Base-by-base conservation (phyloP, 1,284 basidiomycete genomes). In the Stygiomarasmius scandens region DNA sequence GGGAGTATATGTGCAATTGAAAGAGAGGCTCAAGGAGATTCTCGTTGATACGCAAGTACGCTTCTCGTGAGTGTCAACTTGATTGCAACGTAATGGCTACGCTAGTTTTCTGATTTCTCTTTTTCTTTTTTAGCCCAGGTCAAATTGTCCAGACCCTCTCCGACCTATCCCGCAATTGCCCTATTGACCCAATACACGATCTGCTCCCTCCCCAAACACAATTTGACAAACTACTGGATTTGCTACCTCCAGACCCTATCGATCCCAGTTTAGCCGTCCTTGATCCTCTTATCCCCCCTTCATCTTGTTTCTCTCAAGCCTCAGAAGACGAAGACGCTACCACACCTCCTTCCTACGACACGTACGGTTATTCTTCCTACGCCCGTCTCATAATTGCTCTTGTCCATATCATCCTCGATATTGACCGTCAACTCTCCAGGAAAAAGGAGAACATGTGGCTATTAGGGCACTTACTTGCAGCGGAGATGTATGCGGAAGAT, bases 381-480 rank as follows among this genome's bases (percentile, higher is more conserved):
- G 85, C 87, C 0, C 85, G 95, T 9, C 73, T 81, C 1, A 79
- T 86, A 11, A 71, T 77, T 44, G 87, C 87, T 0, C 73, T 92
- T 11, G 71, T 94, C 2, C 74, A 82, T 1, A 69, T 87, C 29
- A 76, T 94, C 32, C 68, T 77, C 1, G 77, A 83, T 2, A n/a
- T n/a, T n/a, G 85, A 95, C 65, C 84, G 92, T 16, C 75, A 78
- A 3, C 64, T 83, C 1, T 86, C 89, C 1, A 83, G n/a, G n/a
- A n/a, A n/a, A n/a, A n/a, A 80, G 45, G 71, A 73, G 11, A 82
- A 89, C 56, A 60, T 84, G 0, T 92, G 87, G 85, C 81, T 77
- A 12, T 64, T 92, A 14, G 77, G 80, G 16, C 89, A 92, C 67
- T 73, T 91, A 57, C 67, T 88, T 8, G 77, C 80, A 0, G 71